Evolutionary conservation across 2,329 filamentous ascomycete species (phyloP).

Genomic region (Hypoxylon sp.): DNA sequence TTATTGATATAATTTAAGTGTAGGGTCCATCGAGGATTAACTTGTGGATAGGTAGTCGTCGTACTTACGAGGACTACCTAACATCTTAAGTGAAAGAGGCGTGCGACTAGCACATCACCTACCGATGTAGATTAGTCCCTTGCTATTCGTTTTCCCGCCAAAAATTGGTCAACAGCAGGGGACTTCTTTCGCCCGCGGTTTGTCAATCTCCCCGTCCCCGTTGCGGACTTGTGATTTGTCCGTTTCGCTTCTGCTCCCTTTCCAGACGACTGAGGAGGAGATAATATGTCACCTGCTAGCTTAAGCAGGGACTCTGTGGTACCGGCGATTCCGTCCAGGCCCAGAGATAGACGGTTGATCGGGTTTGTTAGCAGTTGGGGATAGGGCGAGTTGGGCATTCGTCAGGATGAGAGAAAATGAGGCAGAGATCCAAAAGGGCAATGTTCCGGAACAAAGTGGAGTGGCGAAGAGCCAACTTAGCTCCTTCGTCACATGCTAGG

Average conservation of each 20-base stretch:
- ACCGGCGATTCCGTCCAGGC: constrained; percentile 33
- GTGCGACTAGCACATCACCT: constrained; percentile 33
- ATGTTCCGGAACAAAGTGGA: constrained; percentile 52
- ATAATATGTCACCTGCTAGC: constrained; percentile 24
- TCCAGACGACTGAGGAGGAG: constrained; percentile 9
- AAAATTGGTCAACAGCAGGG: constrained; percentile 17
- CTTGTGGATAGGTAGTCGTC: constrained; percentile 19
- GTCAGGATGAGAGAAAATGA: constrained; percentile 37
- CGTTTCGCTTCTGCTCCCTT: constrained; percentile 20
- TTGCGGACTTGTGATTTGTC: constrained; percentile 39
- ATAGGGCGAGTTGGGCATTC: constrained; percentile 40
- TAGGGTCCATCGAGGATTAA: constrained; percentile 22
- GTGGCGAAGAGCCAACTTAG: constrained; percentile 39
- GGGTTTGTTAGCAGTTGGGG: constrained; percentile 30
- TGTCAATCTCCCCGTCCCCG: constrained; percentile 31
- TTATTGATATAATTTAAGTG: constrained; percentile 12
- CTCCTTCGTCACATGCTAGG: constrained; percentile 41
- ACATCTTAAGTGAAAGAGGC: constrained; percentile 21
- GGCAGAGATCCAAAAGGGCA: constrained; percentile 46
- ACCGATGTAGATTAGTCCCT: constrained; percentile 20
- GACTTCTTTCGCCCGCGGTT: constrained; percentile 26
- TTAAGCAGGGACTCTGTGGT: constrained; percentile 22
- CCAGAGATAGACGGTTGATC: constrained; percentile 29
- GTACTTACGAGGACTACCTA: constrained; percentile 36
- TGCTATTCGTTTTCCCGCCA: constrained; percentile 24